phyloP scores from a whole-genome alignment of 148 eudicot species.

The Camellia sinensis region DNA sequence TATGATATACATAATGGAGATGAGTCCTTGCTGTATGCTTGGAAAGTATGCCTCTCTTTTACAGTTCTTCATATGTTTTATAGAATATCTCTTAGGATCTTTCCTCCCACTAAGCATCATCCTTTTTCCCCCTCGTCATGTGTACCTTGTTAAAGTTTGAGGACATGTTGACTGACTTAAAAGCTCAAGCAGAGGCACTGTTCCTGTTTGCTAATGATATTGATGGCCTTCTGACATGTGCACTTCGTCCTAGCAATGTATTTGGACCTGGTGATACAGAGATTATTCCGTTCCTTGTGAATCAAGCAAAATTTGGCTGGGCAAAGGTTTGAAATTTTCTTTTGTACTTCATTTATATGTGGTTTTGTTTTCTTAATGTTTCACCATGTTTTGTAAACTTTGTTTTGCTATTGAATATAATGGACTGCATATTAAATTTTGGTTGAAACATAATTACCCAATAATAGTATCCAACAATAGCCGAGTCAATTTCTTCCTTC shows the following conservation, averaged over 20 bases:
- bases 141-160: conserved; percentile 43
- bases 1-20: conserved; percentile 61
- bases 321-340: conserved; percentile 57
- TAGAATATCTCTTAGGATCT: conserved; percentile 12
- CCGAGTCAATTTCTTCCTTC: background rate
- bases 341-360: conserved; percentile 1
- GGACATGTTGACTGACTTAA: conserved; percentile 64
- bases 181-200: conserved; percentile 87
- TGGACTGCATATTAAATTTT: background rate
- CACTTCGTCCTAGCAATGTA: conserved; percentile 82
- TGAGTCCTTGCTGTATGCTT: conserved; percentile 67
- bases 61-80: conserved; percentile 2
- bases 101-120: conserved; percentile 18
- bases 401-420: background rate
- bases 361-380: background rate
- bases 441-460: background rate
- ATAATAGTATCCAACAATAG: too few relatives aligned
- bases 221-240: conserved; percentile 82
- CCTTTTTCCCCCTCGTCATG: conserved; percentile 8
- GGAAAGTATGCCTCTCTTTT: conserved; percentile 47
- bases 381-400: background rate
- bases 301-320: conserved; percentile 66
- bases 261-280: conserved; percentile 88
- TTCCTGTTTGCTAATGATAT: conserved; percentile 60
- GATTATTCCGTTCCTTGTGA: conserved; percentile 55